Evolutionary conservation across 106 monocot genomes (phyloP), one percentile per base, ranked within the genome.

Genomic region (Dioscorea zingiberensis): DNA sequence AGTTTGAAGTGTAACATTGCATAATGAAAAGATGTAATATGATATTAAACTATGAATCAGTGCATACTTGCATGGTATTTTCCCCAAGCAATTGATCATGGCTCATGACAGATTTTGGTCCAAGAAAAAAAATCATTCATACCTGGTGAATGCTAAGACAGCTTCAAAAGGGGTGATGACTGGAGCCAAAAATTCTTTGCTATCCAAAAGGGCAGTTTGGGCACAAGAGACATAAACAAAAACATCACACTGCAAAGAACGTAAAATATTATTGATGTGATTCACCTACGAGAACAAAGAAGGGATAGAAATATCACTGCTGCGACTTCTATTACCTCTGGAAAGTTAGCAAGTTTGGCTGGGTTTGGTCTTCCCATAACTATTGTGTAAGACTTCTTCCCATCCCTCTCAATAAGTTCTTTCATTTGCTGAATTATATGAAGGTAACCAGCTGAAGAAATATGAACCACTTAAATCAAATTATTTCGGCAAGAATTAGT

Each of bases 101-200:
- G n/a, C n/a, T n/a, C n/a, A n/a, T n/a, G n/a, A n/a, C n/a, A n/a
- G n/a, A n/a, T n/a, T n/a, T n/a, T n/a, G n/a, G n/a, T n/a, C n/a
- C n/a, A n/a, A n/a, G n/a, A n/a, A n/a, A n/a, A n/a, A n/a, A 38
- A 38, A 38, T 10, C 38, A 38, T 8, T 29, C 56, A 30, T 84
- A 97, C 95, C 85, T 91, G 22, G 61, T 66, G 72, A 91, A 97
- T 74, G 95, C 91, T 61, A 91, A 38, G 32, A 79, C 54, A 25
- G 95, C 95, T 75, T 97, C 95, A 68, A 88, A 95, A 64, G 95
- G 95, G 27, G 95, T 97, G 69, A 97, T 97, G 13, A 97, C 79
- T 66, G 95, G 91, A 64, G 91, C 80, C 58, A 97, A 65, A 67
- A 91, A 97, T 17, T 97, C 91, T 73, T 97, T 97, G 83, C 91